Base-by-base conservation (phyloP, 2,329 filamentous ascomycete species). In the Phaeosphaeria sp. region DNA sequence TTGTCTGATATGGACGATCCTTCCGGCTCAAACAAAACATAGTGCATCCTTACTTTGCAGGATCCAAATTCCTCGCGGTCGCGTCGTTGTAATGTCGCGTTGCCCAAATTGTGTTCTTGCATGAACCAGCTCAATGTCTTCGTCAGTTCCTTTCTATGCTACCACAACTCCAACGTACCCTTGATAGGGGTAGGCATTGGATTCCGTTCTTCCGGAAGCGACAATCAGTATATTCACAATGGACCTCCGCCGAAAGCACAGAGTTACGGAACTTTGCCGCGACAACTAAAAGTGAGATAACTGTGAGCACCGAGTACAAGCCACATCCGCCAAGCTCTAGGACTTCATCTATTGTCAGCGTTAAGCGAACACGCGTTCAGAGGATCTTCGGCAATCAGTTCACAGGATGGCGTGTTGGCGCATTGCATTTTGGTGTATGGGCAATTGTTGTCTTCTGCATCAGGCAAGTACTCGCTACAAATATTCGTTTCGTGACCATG, bases 381-480 rank as follows among this genome's bases (percentile, higher is more conserved):
- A 46, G n/a, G 13, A 30, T 47, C 11, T n/a, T 61, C 33, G 59
- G 53, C 8, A 21, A 49, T 33, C 59, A 50, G 6, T 55, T 59
- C 30, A 46, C 57, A 17, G 59, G 61, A 3, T 67, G 64, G 64
- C 49, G 63, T 51, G 61, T 60, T 24, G 58, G 64, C n/a, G 60
- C 58, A 2, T 40, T 65, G 13, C 56, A 55, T 44, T 63, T 64
- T 17, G 60, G 57, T 9, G 2, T 56, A 0, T 57, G 52, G 44
- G 53, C 58, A 7, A 43, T 49, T 15, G n/a, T 65, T 21, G 58
- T 65, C 11, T 62, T 62, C 50, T 24, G 58, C 13, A 50, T 66
- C 55, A 66, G n/a, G n/a, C n/a, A n/a, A n/a, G n/a, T n/a, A n/a
- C n/a, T n/a, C n/a, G n/a, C n/a, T n/a, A n/a, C n/a, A n/a, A n/a